Evolutionary conservation across 2,329 filamentous ascomycete species (phyloP), one percentile per base, ranked within the genome.

Genomic region (Epichloe scottii): DNA sequence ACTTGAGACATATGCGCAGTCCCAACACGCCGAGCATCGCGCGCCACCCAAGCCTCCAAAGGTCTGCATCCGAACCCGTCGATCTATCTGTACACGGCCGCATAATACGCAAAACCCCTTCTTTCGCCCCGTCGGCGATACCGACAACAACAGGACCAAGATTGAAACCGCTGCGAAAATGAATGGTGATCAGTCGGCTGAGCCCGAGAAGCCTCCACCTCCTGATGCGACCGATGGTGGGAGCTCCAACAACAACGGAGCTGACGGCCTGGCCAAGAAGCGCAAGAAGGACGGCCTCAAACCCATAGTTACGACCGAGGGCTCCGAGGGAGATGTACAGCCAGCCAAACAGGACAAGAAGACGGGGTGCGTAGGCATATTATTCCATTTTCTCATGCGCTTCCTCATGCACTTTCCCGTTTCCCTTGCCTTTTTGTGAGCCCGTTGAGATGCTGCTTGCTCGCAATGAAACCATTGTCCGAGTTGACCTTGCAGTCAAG

Each of bases 271-370:
- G 23, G 61, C 62, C 21, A 87, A 86, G 75, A 88, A 88, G 75
- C 77, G 83, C 63, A 83, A 84, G 73, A 88, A 88, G 75, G 81
- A 84, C 41, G 77, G 76, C 50, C 70, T 87, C 58, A 86, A 87
- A 70, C 85, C 85, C 60, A 87, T 88, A 63, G 84, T 88, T 67
- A 88, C 84, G 40, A 85, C 77, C 53, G 83, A 71, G 66, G 67
- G 72, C 69, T 14, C 26, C 10, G 49, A 43, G 14, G 37, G 19
- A 44, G 46, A 43, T 21, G 23, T 35, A 17, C 38, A 49, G 33
- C 23, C 23, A 19, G 40, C 33, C 21, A 47, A 42, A 38, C 66
- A 64, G 64, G 68, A 50, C 58, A 62, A 45, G 56, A 62, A 59
- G 54, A 23, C 58, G 47, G 69, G 63, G 68, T 72, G 65, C 52